Base-by-base conservation (phyloP, 176 grass and related monocot species). In the Neostapfia colusana region DNA sequence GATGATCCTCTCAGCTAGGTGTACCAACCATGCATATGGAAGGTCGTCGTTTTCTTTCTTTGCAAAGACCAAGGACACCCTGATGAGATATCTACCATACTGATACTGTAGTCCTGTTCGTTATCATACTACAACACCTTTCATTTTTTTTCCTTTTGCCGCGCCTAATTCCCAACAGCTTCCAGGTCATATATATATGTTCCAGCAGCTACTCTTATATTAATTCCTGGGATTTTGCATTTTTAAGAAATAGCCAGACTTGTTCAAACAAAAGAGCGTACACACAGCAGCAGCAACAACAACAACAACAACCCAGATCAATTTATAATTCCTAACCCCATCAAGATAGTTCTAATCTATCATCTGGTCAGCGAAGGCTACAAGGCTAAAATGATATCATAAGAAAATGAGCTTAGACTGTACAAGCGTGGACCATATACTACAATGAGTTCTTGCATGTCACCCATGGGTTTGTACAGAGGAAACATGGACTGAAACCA, bases 311-410 rank as follows among this genome's bases (percentile, higher is more conserved):
- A 12, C 55, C 0, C 31, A 13, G 23, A 16, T 5, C 39, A 10
- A 63, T 12, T 16, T 16, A 0, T 25, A 66, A 1, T 55, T 27
- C 12, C 6, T 49, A 60, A 35, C 20, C 20, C 27, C 61, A 54
- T 53, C 56, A 16, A 13, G 82, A 17, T 34, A 8, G 31, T 16
- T 36, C n/a, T 13, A 20, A 14, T 20, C 14, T 14, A n/a, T 17
- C 40, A 11, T 18, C 36, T 42, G 15, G 74, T 54, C 85, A 82
- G 71, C 65, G 16, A 65, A 69, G 44, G 46, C 65, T 65, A 8
- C 73, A 40, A n/a, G n/a, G n/a, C n/a, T n/a, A n/a, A 34, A 60
- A 15, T 24, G 10, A 27, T 27, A 59, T 26, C 7, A 56, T 10
- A 1, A 23, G 6, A 17, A 7, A 10, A 37, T 4, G 16, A 37